Evolutionary conservation across 805 yeast species (phyloP), one percentile per base, ranked within the genome.

Genomic region (Wickerhamiella occidentalis): DNA sequence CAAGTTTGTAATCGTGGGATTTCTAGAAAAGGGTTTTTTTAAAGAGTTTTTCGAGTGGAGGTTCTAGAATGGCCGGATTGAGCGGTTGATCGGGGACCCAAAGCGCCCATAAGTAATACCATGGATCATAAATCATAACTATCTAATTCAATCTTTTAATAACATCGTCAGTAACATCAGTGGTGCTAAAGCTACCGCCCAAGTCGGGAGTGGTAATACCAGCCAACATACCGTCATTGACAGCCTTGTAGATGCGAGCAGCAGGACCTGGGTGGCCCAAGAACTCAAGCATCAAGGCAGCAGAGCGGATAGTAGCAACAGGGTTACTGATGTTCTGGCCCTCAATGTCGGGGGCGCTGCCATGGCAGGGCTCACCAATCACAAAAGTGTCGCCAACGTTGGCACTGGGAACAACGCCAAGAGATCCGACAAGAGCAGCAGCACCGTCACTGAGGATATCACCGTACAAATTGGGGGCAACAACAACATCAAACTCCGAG

Each of bases 311-410:
- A 47, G 98, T 92, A 51, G 98, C 98, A 62, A 92, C 80, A 56
- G 98, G 98, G 76, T 90, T 90, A 42, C 57, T 50, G 60, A 86
- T 85, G 61, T 92, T 92, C 68, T 76, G 80, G 60, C 98, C 98
- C 65, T 88, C 95, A 58, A 92, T 92, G 67, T 92, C 98, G 51
- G 98, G 98, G 49, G 98, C 98, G 50, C 95, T 85, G 54, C 98
- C 98, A 70, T 92, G 98, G 65, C 96, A 88, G 64, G 98, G 98
- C 72, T 92, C 98, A 66, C 98, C 98, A 64, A 92, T 86, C 55
- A 94, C 96, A 64, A 92, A 90, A 65, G 75, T 70, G 64, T 87
- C 95, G 62, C 98, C 98, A 55, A 92, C 98, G 63, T 92, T 92
- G 53, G 97, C 97, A 49, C 94, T 82, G 61, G 98, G 97, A 51